Evolutionary conservation across 768 basidiomycete species (phyloP).

Genomic region (Fistulinella prunicolor): DNA sequence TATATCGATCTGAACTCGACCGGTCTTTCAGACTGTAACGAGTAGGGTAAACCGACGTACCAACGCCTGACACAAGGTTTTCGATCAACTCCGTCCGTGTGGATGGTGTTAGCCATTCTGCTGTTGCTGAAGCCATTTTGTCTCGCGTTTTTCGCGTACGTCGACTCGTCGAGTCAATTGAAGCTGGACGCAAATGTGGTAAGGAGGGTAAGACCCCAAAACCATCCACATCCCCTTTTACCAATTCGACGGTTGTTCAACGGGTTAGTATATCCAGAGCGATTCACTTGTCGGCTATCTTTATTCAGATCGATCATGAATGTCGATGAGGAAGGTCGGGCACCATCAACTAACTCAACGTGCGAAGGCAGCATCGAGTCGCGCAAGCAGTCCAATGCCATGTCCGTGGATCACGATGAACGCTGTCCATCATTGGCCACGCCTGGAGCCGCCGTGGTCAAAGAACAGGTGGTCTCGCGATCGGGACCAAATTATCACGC

Average conservation of each 20-base stretch:
- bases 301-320: conserved; percentile 11
- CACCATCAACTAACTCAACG: background rate
- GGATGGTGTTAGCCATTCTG: conserved; percentile 70
- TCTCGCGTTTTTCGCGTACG: too few relatives aligned
- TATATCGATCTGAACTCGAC: conserved; percentile 78
- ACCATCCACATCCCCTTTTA: too few relatives aligned
- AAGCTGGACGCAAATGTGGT: too few relatives aligned
- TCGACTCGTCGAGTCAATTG: too few relatives aligned
- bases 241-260: too few relatives aligned
- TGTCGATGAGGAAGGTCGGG: conserved; percentile 5
- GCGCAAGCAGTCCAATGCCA: conserved; percentile 6
- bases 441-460: background rate
- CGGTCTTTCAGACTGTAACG: background rate
- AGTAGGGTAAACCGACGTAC: conserved; percentile 41
- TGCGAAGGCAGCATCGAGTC: conserved; percentile 3
- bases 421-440: background rate
- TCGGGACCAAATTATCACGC: conserved; percentile 52
- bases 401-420: conserved; percentile 6
- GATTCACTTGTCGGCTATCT: too few relatives aligned
- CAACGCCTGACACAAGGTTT: conserved; percentile 86
- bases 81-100: conserved; percentile 87
- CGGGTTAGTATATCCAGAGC: too few relatives aligned
- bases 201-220: too few relatives aligned
- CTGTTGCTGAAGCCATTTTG: conserved; percentile 37
- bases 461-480: conserved; percentile 6